Percentiles rank a stretch among this genome's conserved stretches.
phyloP scores from a whole-genome alignment of 2,329 filamentous ascomycete genomes.

The Myotisia sp. region DNA sequence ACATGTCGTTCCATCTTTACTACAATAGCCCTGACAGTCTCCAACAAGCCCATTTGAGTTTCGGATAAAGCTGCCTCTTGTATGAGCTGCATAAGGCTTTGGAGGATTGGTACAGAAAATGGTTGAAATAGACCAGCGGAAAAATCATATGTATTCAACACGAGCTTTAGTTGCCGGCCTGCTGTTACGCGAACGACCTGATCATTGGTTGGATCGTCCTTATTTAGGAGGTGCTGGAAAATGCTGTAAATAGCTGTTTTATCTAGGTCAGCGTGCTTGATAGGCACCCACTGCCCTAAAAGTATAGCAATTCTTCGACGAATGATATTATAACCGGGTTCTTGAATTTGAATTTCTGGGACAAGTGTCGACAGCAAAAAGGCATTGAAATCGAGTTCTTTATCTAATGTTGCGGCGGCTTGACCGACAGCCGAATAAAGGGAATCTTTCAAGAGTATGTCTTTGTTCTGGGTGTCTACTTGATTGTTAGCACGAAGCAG shows the following conservation, averaged over 20 bases:
- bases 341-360: slow-evolving; percentile 58
- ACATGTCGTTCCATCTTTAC: slow-evolving; percentile 64
- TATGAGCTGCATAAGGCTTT: slow-evolving; percentile 61
- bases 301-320: slow-evolving; percentile 78
- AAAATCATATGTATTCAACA: slow-evolving; percentile 78
- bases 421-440: slow-evolving; percentile 88
- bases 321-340: slow-evolving; percentile 61
- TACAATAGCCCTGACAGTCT: slow-evolving; percentile 70
- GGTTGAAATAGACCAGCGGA: slow-evolving; percentile 58
- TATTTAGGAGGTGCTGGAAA: slow-evolving; percentile 71
- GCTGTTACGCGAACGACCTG: slow-evolving; percentile 84
- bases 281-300: slow-evolving; percentile 74
- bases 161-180: slow-evolving; percentile 64
- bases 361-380: slow-evolving; percentile 64
- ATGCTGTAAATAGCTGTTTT: slow-evolving; percentile 71
- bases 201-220: slow-evolving; percentile 66
- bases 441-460: slow-evolving; percentile 79
- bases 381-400: slow-evolving; percentile 66
- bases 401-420: slow-evolving; percentile 59
- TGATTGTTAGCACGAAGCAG: slow-evolving; percentile 3
- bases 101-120: slow-evolving; percentile 59
- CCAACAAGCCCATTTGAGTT: slow-evolving; percentile 78
- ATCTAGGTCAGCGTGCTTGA: slow-evolving; percentile 56
- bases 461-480: slow-evolving; percentile 42
- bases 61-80: slow-evolving; percentile 68